Percentiles rank a stretch among this genome's conserved stretches.
phyloP scores from a whole-genome alignment of 345 rosid species.

The Conringia planisiliqua region DNA sequence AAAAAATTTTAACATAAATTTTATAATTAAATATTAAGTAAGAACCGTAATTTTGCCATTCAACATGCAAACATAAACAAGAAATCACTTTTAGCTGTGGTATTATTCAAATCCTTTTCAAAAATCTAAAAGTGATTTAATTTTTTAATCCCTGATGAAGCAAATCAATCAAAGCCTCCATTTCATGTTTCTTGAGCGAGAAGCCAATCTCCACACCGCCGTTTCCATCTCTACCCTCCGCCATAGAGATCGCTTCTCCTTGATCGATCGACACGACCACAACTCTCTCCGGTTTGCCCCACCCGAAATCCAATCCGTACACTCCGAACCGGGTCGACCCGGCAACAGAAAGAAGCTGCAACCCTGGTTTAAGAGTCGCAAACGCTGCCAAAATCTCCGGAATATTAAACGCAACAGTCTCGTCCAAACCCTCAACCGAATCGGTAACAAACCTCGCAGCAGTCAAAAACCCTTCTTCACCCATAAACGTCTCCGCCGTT shows the following conservation, averaged over 20 bases:
- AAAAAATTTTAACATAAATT: too few species aligned
- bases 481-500: neutral
- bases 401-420: neutral
- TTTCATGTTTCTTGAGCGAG: constrained; percentile 24
- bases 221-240: constrained; percentile 18
- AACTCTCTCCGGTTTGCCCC: constrained; percentile 24
- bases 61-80: too few species aligned
- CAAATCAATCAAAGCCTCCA: constrained; percentile 8
- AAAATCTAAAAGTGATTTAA: neutral
- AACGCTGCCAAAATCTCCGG: neutral
- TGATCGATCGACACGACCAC: constrained; percentile 10
- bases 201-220: constrained; percentile 37
- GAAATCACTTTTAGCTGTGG: too few species aligned
- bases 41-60: too few species aligned
- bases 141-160: neutral
- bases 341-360: constrained; percentile 1
- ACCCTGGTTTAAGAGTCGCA: neutral
- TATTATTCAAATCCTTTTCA: neutral
- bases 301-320: constrained; percentile 26
- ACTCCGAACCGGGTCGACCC: constrained; percentile 32
- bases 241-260: constrained; percentile 12
- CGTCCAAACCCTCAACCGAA: neutral
- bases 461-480: neutral
- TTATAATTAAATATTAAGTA: too few species aligned
- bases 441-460: neutral